phyloP scores from a whole-genome alignment of 352 stramenopile genomes.

The Lagenidium giganteum region DNA sequence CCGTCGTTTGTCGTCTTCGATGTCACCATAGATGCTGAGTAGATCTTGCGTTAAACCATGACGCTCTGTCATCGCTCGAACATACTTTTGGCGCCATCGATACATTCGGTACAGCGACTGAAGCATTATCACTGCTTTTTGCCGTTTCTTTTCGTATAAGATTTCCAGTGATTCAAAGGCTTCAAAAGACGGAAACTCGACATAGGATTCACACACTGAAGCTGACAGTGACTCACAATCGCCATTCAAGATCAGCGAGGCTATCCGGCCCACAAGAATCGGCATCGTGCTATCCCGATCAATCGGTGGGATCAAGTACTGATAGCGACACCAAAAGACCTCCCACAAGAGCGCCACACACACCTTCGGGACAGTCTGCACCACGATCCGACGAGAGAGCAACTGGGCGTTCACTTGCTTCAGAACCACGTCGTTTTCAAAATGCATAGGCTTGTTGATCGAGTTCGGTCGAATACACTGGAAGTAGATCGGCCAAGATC shows the following conservation, averaged over 20 bases:
- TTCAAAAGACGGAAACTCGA: conserved; percentile 6
- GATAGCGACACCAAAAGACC: no score
- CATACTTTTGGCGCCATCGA: conserved; percentile 7
- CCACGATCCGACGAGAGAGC: conserved; percentile 5
- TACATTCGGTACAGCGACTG: conserved; percentile 11
- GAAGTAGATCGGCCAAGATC: conserved; percentile 10
- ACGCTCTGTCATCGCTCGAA: conserved; percentile 4
- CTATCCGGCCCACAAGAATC: background rate
- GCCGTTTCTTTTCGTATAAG: conserved; percentile 4
- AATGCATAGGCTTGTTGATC: background rate
- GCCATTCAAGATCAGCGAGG: background rate
- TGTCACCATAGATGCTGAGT: conserved; percentile 14
- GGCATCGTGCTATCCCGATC: no score
- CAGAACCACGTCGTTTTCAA: conserved; percentile 2
- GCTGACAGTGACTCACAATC: background rate
- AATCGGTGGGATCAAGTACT: no score
- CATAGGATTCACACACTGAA: no score
- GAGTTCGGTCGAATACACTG: conserved; percentile 16
- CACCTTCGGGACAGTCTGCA: no score
- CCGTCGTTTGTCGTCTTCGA: no score
- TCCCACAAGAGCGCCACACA: no score
- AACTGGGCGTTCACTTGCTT: conserved; percentile 14
- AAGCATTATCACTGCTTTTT: conserved; percentile 9
- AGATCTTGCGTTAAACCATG: conserved; percentile 7
- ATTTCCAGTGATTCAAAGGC: conserved; percentile 15